These are phyloP conservation scores for Leccinum imitatum DNA, from an alignment of 768 basidiomycete species.

Conservation along the genomic window DNA sequence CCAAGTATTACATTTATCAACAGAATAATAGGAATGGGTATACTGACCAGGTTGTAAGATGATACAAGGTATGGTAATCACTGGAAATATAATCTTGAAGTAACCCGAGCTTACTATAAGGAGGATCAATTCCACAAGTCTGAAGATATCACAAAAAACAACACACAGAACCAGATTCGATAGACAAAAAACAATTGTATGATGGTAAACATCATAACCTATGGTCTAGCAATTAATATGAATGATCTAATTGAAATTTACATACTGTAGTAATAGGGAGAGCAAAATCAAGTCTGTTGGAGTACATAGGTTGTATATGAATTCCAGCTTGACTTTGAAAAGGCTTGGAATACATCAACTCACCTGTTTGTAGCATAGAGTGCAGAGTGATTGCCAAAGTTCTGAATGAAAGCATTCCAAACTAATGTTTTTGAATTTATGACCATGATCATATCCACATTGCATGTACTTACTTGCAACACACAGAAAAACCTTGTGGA, in stretches of 20 bases:
- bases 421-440: background rate
- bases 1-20: background rate
- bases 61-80: background rate
- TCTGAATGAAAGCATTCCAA: background rate
- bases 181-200: background rate
- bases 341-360: background rate
- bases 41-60: background rate
- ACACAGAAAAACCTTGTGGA: background rate
- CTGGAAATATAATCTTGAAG: background rate
- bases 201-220: background rate
- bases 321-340: background rate
- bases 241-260: too few relatives aligned
- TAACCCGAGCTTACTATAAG: background rate
- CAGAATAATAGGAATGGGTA: background rate
- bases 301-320: background rate
- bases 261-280: background rate
- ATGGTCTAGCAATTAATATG: background rate
- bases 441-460: background rate
- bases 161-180: constrained; percentile 1
- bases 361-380: background rate
- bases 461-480: background rate
- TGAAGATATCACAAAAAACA: background rate
- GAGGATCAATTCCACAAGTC: background rate
- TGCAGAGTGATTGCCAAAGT: background rate
- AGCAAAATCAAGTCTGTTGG: background rate